Evolutionary conservation across 768 basidiomycete species (phyloP).

Genomic region (Epithele typhae): DNA sequence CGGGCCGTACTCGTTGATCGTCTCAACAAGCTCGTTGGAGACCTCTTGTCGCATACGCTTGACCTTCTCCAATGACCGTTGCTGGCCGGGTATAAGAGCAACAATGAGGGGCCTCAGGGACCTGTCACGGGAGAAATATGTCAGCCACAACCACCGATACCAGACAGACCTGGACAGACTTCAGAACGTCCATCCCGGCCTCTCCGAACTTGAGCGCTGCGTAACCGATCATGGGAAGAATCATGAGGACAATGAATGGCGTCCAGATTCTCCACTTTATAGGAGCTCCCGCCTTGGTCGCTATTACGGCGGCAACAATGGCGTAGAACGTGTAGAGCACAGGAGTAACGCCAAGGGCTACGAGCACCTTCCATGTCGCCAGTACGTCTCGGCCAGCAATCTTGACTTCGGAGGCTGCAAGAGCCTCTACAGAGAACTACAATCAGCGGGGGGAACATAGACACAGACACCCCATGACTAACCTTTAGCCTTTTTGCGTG

Average conservation of each 20-base stretch:
- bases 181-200: slow-evolving; percentile 94
- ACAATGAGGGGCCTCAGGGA: slow-evolving; percentile 88
- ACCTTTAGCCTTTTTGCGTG: slow-evolving; percentile 89
- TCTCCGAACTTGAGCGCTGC: slow-evolving; percentile 97
- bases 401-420: slow-evolving; percentile 93
- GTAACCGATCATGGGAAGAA: slow-evolving; percentile 85
- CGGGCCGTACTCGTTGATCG: slow-evolving; percentile 88
- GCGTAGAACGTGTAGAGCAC: slow-evolving; percentile 84
- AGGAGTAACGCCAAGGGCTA: slow-evolving; percentile 88
- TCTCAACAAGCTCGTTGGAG: slow-evolving; percentile 77
- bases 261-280: slow-evolving; percentile 64
- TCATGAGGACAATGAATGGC: slow-evolving; percentile 69
- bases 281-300: slow-evolving; percentile 61
- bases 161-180: slow-evolving; percentile 50
- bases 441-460: too few species aligned
- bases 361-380: slow-evolving; percentile 95
- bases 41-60: slow-evolving; percentile 70
- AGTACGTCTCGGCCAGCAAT: slow-evolving; percentile 95
- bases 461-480: background rate
- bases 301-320: slow-evolving; percentile 67
- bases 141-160: background rate
- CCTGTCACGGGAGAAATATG: slow-evolving; percentile 36
- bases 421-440: too few species aligned
- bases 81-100: slow-evolving; percentile 85
- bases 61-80: slow-evolving; percentile 70